Evolutionary conservation across 352 stramenopile species (phyloP), one percentile per base, ranked within the genome.

Genomic region (Phytophthora vignae): DNA sequence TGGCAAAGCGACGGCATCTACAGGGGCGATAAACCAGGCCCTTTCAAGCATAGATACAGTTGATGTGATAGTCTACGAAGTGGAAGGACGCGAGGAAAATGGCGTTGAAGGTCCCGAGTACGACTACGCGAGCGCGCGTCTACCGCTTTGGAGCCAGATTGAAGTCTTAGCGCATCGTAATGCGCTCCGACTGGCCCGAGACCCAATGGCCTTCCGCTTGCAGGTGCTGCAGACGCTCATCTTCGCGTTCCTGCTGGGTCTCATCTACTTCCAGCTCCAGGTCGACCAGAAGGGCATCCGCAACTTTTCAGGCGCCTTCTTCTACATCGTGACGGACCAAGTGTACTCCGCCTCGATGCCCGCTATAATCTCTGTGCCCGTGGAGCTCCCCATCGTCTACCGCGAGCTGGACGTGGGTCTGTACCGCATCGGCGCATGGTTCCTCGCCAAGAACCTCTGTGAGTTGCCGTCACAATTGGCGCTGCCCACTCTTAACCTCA

Each of bases 251-350:
- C 36, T 86, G 14, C 48, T 84, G 2, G 76, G 76, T 0, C 55
- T 84, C 48, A 83, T 87, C 58, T 84, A 84, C 74, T 78, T 84
- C 31, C 76, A 87, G 61, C 65, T 87, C 6, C 36, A 74, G 14
- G 25, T 80, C 19, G 67, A 73, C 52, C 79, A 84, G 58, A 76
- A 75, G 27, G 77, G 77, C 9, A 66, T 84, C 36, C 78, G 79
- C 36, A 78, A 75, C 15, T 87, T 83, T 38, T 69, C 71, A 0
- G 79, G 79, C 7, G 79, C 64, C 7, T 77, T 87, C 59, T 87
- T 87, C 67, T 87, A 82, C 59, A 71, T 84, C 29, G 58, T 84
- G 22, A 77, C 76, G 19, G 79, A 84, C 42, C 77, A 84, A 62
- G 71, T 78, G 14, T 84, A 81, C 58, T 68, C 55, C 4, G 55